These are phyloP conservation scores for Coniella lustricola DNA, from an alignment of 2,329 filamentous ascomycete species.

Conservation along the genomic window DNA sequence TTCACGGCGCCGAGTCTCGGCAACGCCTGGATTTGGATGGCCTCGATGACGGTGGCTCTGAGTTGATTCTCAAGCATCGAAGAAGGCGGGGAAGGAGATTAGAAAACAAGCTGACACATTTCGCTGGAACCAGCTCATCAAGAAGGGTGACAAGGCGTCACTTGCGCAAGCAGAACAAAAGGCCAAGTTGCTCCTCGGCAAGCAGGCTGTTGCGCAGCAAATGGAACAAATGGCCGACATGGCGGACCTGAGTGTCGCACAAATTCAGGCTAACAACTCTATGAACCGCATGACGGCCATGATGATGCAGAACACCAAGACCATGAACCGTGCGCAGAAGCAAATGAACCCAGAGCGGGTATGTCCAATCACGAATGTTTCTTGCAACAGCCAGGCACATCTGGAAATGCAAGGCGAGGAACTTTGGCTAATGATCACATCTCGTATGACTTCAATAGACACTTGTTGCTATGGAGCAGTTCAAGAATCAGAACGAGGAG, in stretches of 20 bases:
- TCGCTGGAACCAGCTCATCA: slow-evolving; percentile 44
- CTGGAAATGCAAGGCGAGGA: too few relatives aligned
- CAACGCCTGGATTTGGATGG: too few relatives aligned
- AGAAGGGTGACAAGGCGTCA: slow-evolving; percentile 46
- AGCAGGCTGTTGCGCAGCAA: slow-evolving; percentile 55
- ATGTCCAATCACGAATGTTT: too few relatives aligned
- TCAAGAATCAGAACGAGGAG: slow-evolving; percentile 56
- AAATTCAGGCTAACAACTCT: slow-evolving; percentile 58
- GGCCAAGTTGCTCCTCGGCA: slow-evolving; percentile 54
- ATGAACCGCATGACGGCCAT: slow-evolving; percentile 60
- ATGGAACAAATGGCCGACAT: slow-evolving; percentile 60
- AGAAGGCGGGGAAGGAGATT: too few relatives aligned
- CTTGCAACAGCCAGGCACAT: too few relatives aligned
- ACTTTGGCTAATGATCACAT: neutral
- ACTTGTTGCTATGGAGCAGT: slow-evolving; percentile 53
- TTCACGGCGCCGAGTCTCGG: too few relatives aligned
- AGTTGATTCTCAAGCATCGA: too few relatives aligned
- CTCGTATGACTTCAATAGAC: slow-evolving; percentile 31
- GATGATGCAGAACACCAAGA: slow-evolving; percentile 53
- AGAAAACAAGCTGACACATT: too few relatives aligned
- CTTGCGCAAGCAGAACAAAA: slow-evolving; percentile 50
- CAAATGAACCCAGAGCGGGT: slow-evolving; percentile 53
- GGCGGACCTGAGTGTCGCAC: slow-evolving; percentile 52
- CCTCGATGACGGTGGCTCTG: too few relatives aligned
- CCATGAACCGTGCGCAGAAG: slow-evolving; percentile 52